Base-by-base conservation (phyloP, 2,329 filamentous ascomycete species). In the Cladophialophora bantiana region DNA sequence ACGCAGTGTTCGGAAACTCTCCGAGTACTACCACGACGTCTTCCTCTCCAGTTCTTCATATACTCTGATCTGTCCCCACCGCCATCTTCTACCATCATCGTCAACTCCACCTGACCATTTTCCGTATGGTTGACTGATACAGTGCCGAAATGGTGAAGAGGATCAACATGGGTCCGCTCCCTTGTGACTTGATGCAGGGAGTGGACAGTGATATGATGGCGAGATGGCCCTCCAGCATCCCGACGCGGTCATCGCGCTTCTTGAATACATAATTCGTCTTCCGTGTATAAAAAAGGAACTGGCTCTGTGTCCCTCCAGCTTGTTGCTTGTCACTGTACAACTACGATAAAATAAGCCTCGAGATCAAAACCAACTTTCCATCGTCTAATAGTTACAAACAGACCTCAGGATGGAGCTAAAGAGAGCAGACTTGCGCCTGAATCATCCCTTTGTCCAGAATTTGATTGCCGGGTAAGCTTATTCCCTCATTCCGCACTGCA, bases 381-480 rank as follows among this genome's bases (percentile, higher is more conserved):
- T 20, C 18, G 15, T 20, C 42, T 48, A n/a, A 48, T n/a, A 48
- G n/a, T 7, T 10, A 48, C n/a, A 20, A 20, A 7, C n/a, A 10
- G 20, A 7, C 10, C 42, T 48, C 42, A 48, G 5, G 18, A 48
- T 48, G 42, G n/a, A 7, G 42, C 63, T 67, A 4, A 61, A 56
- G 42, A 67, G 52, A 15, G 61, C 57, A 45, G 56, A 52, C n/a
- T 38, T 70, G 15, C 68, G 68, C 4, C 60, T 68, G 10, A 70
- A 66, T 31, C 59, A 60, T 6, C 68, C 68, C 13, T 60, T 70
- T 59, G 66, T 64, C 52, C 64, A 72, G 59, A 71, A 71, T 42
- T 67, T 71, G 59, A 58, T 68, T 36, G 56, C 67, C 18, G 69
- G 42, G 42, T 48, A 48, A 6, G 42, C 10, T 12, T 20, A 3